Evolutionary conservation across 257 asterid genomes (phyloP), one percentile per base, ranked within the genome.

Genomic region (Solanum sejunctum): DNA sequence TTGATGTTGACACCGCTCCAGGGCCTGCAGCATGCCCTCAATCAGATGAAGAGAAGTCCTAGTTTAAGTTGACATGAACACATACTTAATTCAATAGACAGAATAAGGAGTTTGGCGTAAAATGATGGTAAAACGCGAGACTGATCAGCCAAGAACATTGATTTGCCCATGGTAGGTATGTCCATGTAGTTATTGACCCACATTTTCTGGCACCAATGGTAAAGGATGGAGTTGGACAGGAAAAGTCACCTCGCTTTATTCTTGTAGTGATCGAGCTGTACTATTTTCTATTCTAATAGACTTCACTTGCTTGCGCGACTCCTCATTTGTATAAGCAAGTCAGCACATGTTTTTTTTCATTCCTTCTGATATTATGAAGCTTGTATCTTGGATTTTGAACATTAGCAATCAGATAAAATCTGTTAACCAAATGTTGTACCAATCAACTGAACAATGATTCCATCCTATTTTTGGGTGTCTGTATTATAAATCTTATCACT

Each of bases 21-120:
- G 98, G 93, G 72, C 92, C 86, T 43, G 80, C 80, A 23, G 95
- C 90, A 63, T 85, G 95, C 86, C 89, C 86, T 26, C 95, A 90
- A 70, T 91, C 99, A 4, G 98, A 94, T 81, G 99, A 96, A 87
- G 98, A 96, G 87, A 93, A 89, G 87, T 85, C 97, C 15, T 91
- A 93, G 93, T 84, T 81, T 87, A 45, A 87, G 87, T 47, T 45
- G 63, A 61, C 52, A 57, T 2, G 36, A n/a, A 6, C 57, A 43
- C 15, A 7, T 63, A 7, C 28, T 28, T 52, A 61, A 55, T 36
- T 20, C 52, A 4, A 12, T 81, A 18, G 41, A 6, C 60, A 75
- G n/a, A 75, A 58, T 55, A 64, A 61, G 20, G 58, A 21, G 55
- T 43, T 57, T 47, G 75, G 41, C 7, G 17, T 17, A 60, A 81